A percentile compares a stretch with the other conserved stretches of the same genome.
Conservation (phyloP, 208 protist genomes). For the Crithidia thermophila region DNA sequence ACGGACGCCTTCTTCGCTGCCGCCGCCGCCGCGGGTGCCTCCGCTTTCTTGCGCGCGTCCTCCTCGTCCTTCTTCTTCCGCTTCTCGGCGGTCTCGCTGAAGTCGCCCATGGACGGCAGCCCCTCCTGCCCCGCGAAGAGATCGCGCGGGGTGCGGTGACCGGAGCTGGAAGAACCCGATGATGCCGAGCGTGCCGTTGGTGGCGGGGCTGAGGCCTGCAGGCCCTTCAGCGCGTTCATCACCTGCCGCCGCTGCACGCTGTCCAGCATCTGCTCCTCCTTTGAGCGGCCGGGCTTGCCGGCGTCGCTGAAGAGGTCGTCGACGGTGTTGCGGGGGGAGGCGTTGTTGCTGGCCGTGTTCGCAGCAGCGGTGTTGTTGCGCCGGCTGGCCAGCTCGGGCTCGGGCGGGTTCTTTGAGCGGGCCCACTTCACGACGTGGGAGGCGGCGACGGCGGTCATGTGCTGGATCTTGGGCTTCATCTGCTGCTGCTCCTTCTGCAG, state of each 20-base stretch:
- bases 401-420: slow-evolving; percentile 77
- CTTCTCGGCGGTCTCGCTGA: slow-evolving; percentile 32
- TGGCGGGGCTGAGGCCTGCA: slow-evolving; percentile 29
- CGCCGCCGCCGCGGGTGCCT: background rate
- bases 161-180: slow-evolving; percentile 44
- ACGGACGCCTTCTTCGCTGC: slow-evolving; percentile 14
- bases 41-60: background rate
- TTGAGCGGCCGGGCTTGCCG: slow-evolving; percentile 10
- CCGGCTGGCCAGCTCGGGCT: slow-evolving; percentile 26
- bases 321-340: slow-evolving; percentile 24
- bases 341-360: background rate
- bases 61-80: slow-evolving; percentile 10
- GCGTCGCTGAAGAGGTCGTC: slow-evolving; percentile 58
- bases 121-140: slow-evolving; percentile 44
- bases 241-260: slow-evolving; percentile 60
- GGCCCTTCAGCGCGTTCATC: slow-evolving; percentile 44
- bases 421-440: slow-evolving; percentile 78
- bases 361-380: background rate
- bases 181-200: slow-evolving; percentile 33
- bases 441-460: slow-evolving; percentile 69
- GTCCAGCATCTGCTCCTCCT: slow-evolving; percentile 29
- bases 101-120: slow-evolving; percentile 69
- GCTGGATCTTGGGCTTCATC: slow-evolving; percentile 54
- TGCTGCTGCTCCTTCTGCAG: slow-evolving; percentile 62
- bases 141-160: slow-evolving; percentile 41